Evolutionary conservation across 106 monocot species (phyloP), one percentile per base, ranked within the genome.

Genomic region (Dioscorea alata): DNA sequence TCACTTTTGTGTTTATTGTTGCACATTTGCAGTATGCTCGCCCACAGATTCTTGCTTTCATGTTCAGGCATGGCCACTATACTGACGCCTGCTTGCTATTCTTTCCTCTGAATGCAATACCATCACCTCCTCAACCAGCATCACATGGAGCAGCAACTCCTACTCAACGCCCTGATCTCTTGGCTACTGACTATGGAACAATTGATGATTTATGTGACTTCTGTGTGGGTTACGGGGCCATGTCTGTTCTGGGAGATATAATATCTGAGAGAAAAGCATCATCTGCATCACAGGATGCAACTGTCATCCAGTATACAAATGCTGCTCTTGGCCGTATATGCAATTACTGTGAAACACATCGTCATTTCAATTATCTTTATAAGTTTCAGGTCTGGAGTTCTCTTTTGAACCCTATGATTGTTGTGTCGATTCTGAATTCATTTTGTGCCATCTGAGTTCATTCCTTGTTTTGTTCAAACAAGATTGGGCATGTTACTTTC

Each of bases 41-140:
- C 23, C 74, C 82, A 42, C 71, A 92, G 72, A 75, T 89, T 79
- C 89, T 96, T 67, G 61, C n/a, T 58, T 96, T 96, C 76, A 91
- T 96, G 96, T 96, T 96, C 70, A 83, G 76, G 67, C 96, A 96
- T 80, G 96, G 96, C 56, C 92, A 73, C 58, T 96, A 89, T 74
- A 32, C 69, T 25, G 96, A 96, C 76, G 96, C 96, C 42, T 96
- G 96, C 80, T 76, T 82, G 56, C 67, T 96, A 34, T 92, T 96
- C 71, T 86, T 96, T 76, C 92, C 91, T 61, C 80, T 65, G 9
- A 71, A 76, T 76, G 78, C 75, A 24, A 9, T 86, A 31, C 90
- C 90, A 42, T 66, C 66, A 62, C 48, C 67, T 14, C 67, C 74
- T 25, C 88, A 81, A 58, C 63, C 75, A 69, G 71, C 78, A 66